phyloP scores from a whole-genome alignment of 169 alveolate genomes.

The Plasmodium ovale region DNA sequence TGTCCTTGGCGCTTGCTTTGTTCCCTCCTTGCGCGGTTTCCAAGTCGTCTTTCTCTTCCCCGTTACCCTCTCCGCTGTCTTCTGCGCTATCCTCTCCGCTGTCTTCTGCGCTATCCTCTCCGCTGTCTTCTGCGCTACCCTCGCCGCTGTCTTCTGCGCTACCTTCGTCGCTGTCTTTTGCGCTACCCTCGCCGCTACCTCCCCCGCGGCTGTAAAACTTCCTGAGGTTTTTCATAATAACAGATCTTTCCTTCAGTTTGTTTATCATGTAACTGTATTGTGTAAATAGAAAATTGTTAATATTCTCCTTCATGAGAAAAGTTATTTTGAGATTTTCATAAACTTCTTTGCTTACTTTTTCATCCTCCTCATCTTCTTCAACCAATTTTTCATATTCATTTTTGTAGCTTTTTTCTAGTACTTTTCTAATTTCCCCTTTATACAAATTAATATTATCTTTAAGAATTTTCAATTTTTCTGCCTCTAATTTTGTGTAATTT shows the following conservation, averaged over 20 bases:
- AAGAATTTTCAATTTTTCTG: constrained; percentile 53
- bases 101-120: background rate
- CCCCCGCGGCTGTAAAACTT: background rate
- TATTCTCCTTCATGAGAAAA: constrained; percentile 63
- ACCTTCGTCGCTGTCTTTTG: background rate
- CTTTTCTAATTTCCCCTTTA: constrained; percentile 55
- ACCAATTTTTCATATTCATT: constrained; percentile 44
- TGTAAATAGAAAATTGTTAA: constrained; percentile 58
- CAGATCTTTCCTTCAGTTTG: constrained; percentile 57
- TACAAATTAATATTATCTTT: constrained; percentile 18
- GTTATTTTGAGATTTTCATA: constrained; percentile 63
- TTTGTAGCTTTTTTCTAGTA: constrained; percentile 39
- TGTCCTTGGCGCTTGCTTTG: background rate
- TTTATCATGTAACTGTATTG: constrained; percentile 73
- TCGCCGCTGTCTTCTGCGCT: background rate
- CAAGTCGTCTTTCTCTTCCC: background rate
- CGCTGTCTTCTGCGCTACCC: background rate
- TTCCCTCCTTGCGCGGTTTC: background rate
- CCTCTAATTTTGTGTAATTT: constrained; percentile 62
- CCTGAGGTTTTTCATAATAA: constrained; percentile 29
- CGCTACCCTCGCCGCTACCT: background rate
- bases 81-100: background rate
- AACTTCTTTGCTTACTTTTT: constrained; percentile 25
- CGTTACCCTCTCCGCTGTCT: background rate
- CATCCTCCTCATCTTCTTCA: constrained; percentile 63